Percentiles rank a stretch among this genome's conserved stretches.
Conservation (phyloP, 2,329 filamentous ascomycete genomes). For the Talaromyces albobiverticillius region DNA sequence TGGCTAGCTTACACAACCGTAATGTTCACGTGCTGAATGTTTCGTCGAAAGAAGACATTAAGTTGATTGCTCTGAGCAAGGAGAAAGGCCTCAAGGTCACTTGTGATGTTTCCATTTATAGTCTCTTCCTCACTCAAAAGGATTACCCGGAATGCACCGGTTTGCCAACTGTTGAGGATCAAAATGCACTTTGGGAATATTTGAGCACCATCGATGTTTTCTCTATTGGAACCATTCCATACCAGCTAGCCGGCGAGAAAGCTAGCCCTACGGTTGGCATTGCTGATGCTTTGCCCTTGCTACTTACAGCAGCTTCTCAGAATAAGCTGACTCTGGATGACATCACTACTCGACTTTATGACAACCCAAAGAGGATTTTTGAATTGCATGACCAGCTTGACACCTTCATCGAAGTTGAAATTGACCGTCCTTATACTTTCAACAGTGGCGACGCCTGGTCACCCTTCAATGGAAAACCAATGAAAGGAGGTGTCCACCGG, state of each 20-base stretch:
- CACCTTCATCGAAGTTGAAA: slow-evolving; percentile 70
- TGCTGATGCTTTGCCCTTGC: slow-evolving; percentile 68
- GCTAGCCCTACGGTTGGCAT: slow-evolving; percentile 65
- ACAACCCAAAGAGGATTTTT: slow-evolving; percentile 77
- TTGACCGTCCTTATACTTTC: slow-evolving; percentile 67
- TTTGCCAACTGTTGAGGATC: slow-evolving; percentile 65
- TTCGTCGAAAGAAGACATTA: slow-evolving; percentile 77
- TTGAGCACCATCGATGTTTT: slow-evolving; percentile 73
- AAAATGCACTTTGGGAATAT: slow-evolving; percentile 71
- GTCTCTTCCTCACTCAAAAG: slow-evolving; percentile 69
- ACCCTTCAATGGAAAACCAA: slow-evolving; percentile 66
- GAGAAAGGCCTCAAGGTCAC: slow-evolving; percentile 78
- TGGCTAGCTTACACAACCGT: slow-evolving; percentile 73
- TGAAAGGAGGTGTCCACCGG: slow-evolving; percentile 69
- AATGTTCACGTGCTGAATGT: slow-evolving; percentile 78
- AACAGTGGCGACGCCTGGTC: slow-evolving; percentile 59
- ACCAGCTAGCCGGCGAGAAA: slow-evolving; percentile 64
- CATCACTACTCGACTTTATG: slow-evolving; percentile 67
- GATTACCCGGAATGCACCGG: slow-evolving; percentile 67
- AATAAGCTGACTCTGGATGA: slow-evolving; percentile 72
- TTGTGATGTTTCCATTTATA: slow-evolving; percentile 78
- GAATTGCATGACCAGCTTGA: slow-evolving; percentile 77
- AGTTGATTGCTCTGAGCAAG: slow-evolving; percentile 72
- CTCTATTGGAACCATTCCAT: slow-evolving; percentile 74
- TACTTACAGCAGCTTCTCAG: slow-evolving; percentile 73